Evolutionary conservation across 2,329 filamentous ascomycete genomes (phyloP), one percentile per base, ranked within the genome.

Genomic region (Cytospora paraplurivora): DNA sequence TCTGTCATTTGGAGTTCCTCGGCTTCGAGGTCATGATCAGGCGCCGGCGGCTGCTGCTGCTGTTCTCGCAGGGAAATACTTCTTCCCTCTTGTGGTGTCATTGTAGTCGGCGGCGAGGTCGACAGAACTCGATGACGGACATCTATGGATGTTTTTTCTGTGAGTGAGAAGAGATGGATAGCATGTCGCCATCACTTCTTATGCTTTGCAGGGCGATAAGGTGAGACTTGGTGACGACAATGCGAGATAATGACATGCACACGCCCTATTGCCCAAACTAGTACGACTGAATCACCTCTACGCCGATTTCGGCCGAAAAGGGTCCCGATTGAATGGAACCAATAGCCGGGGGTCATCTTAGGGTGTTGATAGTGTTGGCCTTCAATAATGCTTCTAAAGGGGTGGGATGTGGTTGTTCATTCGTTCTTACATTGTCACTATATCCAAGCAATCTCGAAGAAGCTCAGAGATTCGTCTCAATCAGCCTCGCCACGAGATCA

Each of bases 381-480:
- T 19, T 8, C 10, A 19, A n/a, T n/a, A 33, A n/a, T 37, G 10
- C 13, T 58, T 41, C n/a, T 38, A 10, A 27, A 4, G 27, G 27
- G 27, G n/a, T n/a, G n/a, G n/a, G n/a, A n/a, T 7, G 5, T n/a
- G 15, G 6, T 44, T 8, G 8, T 44, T 7, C 1, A n/a, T 44
- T 6, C 8, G 5, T n/a, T 17, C 7, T 44, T n/a, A 17, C 17
- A 13, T 17, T 1, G 15, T 17, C 17, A 17, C n/a, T 17, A 17
- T n/a, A 5, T 17, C 7, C 13, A 44, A 6, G 38, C 15, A 7
- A 21, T 21, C n/a, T 3, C n/a, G n/a, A n/a, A n/a, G n/a, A n/a
- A n/a, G n/a, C n/a, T 59, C 50, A 72, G 69, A 78, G 74, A 64
- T 81, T 81, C 21, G 75, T 75, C 64, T 71, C 71, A 47, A 81